These are phyloP conservation scores for Steccherinum ochraceum DNA, from an alignment of 768 basidiomycete species.

Conservation along the genomic window DNA sequence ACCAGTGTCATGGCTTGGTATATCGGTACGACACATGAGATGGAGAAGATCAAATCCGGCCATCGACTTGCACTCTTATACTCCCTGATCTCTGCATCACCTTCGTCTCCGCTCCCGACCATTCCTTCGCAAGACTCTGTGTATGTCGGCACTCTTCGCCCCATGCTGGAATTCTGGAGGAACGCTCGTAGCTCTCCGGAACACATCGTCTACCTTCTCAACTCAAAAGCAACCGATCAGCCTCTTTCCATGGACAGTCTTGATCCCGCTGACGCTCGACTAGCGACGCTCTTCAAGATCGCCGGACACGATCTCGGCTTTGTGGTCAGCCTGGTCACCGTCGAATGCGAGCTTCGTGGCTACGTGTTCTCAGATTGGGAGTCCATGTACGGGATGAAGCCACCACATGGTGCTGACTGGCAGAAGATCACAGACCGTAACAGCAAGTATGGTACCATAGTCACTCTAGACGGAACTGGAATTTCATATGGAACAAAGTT, in stretches of 20 bases:
- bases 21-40: conserved; percentile 43
- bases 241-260: conserved; percentile 17
- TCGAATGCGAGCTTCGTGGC: conserved; percentile 25
- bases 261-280: conserved; percentile 34
- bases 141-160: conserved; percentile 26
- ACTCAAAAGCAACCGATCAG: conserved; percentile 25
- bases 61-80: conserved; percentile 44
- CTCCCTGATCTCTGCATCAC: conserved; percentile 32
- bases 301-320: conserved; percentile 28
- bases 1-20: conserved; percentile 45
- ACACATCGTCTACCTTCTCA: conserved; percentile 25
- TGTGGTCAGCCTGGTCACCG: conserved; percentile 28
- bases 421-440: too few species aligned
- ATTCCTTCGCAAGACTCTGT: conserved; percentile 13
- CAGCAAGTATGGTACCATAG: too few species aligned
- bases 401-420: too few species aligned
- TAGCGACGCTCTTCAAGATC: conserved; percentile 22
- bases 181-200: conserved; percentile 16
- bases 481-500: too few species aligned
- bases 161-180: conserved; percentile 27
- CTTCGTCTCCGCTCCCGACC: conserved; percentile 21
- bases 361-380: too few species aligned
- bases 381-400: too few species aligned
- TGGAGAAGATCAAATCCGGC: conserved; percentile 41
- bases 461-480: too few species aligned